Base-by-base conservation (phyloP, 2,329 filamentous ascomycete species). In the Aspergillus sp. region DNA sequence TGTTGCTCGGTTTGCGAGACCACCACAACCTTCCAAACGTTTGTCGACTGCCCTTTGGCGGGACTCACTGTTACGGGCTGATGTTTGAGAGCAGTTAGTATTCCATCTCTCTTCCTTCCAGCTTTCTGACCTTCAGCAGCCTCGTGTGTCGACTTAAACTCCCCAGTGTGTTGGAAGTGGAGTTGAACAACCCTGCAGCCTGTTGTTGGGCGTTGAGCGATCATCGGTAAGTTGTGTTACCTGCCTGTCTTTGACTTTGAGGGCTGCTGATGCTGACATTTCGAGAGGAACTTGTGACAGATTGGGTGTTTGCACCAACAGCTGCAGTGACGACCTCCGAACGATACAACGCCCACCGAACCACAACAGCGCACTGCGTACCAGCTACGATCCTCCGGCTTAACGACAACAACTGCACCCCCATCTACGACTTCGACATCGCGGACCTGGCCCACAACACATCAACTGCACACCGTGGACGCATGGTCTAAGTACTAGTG, bases 91-190 rank as follows among this genome's bases (percentile, higher is more conserved):
- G 52, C 17, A 19, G 52, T 31, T 3, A 46, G 23, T 47, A 19
- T 22, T 30, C 38, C 38, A 15, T 4, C 9, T 31, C 45, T 25
- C 5, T 15, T 28, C 11, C 6, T 19, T 46, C 11, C 11, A 22
- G 19, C 25, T 31, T 45, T 11, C 38, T 46, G 13, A 47, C 41
- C 19, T 46, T 7, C 3, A 38, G n/a, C 17, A 47, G 52, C 41
- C 7, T 47, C 25, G 45, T 25, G 41, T 54, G 41, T 54, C 52
- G 46, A 30, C 52, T 54, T 31, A 54, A 31, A 54, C 52, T 46
- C 52, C 30, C 52, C 34, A 47, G 52, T n/a, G 49, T 51, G 49
- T 17, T 34, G 28, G 49, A 31, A 31, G 15, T 46, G 52, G 52
- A 54, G 9, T 54, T 7, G 11, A 22, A 8, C 31, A 46, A n/a